Percentiles rank a stretch among this genome's conserved stretches.
Evolutionary conservation across 495 filamentous ascomycete species (phyloP).

Genomic region (Penicilliopsis zonata): DNA sequence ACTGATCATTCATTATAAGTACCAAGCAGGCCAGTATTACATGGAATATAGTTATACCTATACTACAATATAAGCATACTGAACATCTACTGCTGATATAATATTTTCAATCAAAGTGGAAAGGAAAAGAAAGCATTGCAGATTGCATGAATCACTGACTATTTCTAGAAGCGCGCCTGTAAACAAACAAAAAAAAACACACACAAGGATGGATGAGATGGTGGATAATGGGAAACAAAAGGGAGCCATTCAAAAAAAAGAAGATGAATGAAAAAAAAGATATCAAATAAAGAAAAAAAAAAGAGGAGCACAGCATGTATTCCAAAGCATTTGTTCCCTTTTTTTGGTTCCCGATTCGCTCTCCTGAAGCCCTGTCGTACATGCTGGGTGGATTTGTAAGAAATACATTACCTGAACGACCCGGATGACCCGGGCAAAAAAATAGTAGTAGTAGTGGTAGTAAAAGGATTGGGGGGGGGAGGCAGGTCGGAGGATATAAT

Average conservation of each 20-base stretch:
- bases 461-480: not conserved
- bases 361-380: not conserved
- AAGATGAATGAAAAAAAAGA: constrained; percentile 1
- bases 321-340: not conserved
- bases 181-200: not conserved
- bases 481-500: not conserved
- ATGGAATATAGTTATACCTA: no score
- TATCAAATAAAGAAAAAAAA: constrained; percentile 1
- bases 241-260: not conserved
- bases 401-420: constrained; percentile 2
- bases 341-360: not conserved
- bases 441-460: not conserved
- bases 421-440: constrained; percentile 4
- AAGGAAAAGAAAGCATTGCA: not conserved
- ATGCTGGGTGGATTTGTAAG: not conserved
- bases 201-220: not conserved
- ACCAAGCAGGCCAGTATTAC: no score
- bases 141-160: constrained; percentile 1
- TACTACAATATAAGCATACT: no score
- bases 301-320: not conserved
- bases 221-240: not conserved
- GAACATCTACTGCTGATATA: no score
- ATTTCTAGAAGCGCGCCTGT: not conserved
- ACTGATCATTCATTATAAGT: no score
- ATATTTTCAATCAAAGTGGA: constrained; percentile 4